Conservation (phyloP, 1,139 yeast genomes). For the Candida tetrigidarum region DNA sequence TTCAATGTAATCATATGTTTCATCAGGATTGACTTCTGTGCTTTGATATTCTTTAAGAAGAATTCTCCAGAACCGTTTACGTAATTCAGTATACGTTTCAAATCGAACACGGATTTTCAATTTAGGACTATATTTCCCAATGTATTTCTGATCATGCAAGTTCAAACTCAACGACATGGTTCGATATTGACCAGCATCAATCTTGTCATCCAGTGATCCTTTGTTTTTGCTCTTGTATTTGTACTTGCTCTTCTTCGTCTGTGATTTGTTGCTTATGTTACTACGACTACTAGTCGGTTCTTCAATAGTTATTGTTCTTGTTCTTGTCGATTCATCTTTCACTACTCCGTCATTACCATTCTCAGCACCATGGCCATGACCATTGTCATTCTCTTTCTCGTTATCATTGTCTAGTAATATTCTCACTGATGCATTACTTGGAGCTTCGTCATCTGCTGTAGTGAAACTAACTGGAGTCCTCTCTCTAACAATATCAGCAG, state of each 20-base stretch:
- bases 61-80: conserved; percentile 73
- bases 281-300: too few species aligned
- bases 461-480: conserved; percentile 13
- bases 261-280: conserved; percentile 19
- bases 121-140: conserved; percentile 52
- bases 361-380: too few species aligned
- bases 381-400: too few species aligned
- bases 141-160: conserved; percentile 35
- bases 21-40: conserved; percentile 32
- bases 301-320: too few species aligned
- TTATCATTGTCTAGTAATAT: too few species aligned
- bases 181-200: conserved; percentile 47
- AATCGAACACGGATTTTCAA: conserved; percentile 66
- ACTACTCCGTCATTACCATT: too few species aligned
- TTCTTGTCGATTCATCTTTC: too few species aligned
- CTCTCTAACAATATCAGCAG: conserved; percentile 3
- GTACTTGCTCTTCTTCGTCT: conserved; percentile 20
- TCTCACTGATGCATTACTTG: conserved; percentile 22
- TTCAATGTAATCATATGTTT: conserved; percentile 54
- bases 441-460: conserved; percentile 21
- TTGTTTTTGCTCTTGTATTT: conserved; percentile 32
- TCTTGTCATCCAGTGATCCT: conserved; percentile 29
- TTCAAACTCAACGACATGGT: conserved; percentile 45
- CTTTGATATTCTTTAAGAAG: conserved; percentile 55
- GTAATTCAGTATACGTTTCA: conserved; percentile 65